Evolutionary conservation across 768 basidiomycete genomes (phyloP).

Genomic region (Boletus huronensis): DNA sequence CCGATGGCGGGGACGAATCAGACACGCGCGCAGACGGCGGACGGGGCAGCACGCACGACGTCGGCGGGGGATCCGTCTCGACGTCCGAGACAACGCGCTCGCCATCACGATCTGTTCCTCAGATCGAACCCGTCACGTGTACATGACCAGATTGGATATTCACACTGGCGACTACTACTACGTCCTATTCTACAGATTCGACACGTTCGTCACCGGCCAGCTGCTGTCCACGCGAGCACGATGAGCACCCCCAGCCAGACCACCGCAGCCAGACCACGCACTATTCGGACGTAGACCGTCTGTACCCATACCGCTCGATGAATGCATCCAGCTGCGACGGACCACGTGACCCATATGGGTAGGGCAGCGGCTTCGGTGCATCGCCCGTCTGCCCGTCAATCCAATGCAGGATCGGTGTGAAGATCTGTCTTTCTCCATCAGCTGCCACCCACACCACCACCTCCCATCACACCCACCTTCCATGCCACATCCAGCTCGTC

Average conservation of each 20-base stretch:
- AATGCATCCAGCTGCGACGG: constrained; percentile 80
- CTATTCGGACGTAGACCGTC: constrained; percentile 66
- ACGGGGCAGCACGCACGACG: constrained; percentile 16
- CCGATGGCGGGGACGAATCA: constrained; percentile 24
- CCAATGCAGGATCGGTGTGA: constrained; percentile 94
- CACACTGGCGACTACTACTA: not conserved
- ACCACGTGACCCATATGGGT: constrained; percentile 95
- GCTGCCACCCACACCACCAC: constrained; percentile 1
- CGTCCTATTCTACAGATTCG: constrained; percentile 21
- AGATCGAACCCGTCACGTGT: constrained; percentile 31
- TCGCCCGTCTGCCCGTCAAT: constrained; percentile 76
- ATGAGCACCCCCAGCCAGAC: not conserved
- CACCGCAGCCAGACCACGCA: constrained; percentile 39
- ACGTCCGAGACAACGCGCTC: constrained; percentile 19
- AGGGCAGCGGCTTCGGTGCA: constrained; percentile 67
- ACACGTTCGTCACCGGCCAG: constrained; percentile 27
- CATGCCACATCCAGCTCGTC: constrained; percentile 97
- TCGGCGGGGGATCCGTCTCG: constrained; percentile 28
- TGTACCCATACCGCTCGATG: constrained; percentile 73
- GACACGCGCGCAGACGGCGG: constrained; percentile 15
- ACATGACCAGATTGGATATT: constrained; percentile 7
- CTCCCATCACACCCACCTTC: constrained; percentile 62
- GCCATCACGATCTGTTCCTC: constrained; percentile 28
- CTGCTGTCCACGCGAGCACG: constrained; percentile 12
- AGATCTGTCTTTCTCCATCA: constrained; percentile 57